Evolutionary conservation across 441 rosid genomes (phyloP), one percentile per base, ranked within the genome.

Genomic region (Biscutella auriculata): DNA sequence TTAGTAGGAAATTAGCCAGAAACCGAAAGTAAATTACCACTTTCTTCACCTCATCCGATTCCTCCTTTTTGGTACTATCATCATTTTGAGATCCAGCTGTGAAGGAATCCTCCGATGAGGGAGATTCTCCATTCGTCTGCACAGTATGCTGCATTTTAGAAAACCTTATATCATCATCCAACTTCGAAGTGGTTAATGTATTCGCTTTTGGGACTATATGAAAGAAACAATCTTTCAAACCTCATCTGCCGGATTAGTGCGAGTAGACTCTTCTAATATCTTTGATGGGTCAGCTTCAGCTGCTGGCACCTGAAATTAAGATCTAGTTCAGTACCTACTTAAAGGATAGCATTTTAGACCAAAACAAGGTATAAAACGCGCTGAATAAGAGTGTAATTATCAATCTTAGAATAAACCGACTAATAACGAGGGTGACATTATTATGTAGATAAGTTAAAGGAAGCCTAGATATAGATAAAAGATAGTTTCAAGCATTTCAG

Each of bases 51-150:
- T 75, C 72, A 55, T 71, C 76, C 62, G 63, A 57, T 42, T 14
- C 67, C 67, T 77, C 77, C 48, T 57, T 72, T 65, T 65, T 73
- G 47, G 64, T 55, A 68, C 58, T 71, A 52, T 41, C 76, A 62
- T 47, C 74, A 60, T 64, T 66, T 60, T 74, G 80, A 63, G 77
- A 67, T 62, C 36, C 68, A 58, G 54, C 69, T 35, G 65, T 49
- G 70, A 71, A 10, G 30, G 72, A 68, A 67, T 79, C 82, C 65
- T 70, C 66, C 13, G 68, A 67, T 16, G 81, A 70, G 41, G 51
- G 63, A 63, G 79, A 28, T 29, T 73, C 71, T 26, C 68, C 71
- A 25, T 69, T 66, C 8, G 41, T 75, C 34, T 67, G 73, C 39
- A 27, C 72, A 32, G 39, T 72, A 55, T 73, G 71, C 94, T 84